Base-by-base conservation (phyloP, 495 filamentous ascomycete genomes). In the Xylaria intraflava region DNA sequence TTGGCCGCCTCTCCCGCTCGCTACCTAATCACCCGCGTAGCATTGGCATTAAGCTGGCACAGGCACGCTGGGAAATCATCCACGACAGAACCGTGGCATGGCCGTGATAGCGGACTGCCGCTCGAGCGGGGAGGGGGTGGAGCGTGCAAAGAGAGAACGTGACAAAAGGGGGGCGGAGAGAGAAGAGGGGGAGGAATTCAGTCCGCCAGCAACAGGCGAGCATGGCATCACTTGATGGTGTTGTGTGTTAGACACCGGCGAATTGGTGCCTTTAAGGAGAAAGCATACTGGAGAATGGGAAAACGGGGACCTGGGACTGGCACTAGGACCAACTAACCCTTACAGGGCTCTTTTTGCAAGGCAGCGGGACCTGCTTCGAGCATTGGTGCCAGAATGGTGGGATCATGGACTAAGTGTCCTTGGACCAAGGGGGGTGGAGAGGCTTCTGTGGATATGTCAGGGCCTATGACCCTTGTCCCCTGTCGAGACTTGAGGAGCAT, bases 1-100 rank as follows among this genome's bases (percentile, higher is more conserved):
- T 63, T 63, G 65, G 62, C 61, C 35, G 58, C 54, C 56, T 63
- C 56, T 59, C 56, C 64, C 58, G 55, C 60, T 55, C 2, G n/a
- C n/a, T n/a, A 55, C 45, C 42, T 41, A 35, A 43, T 55, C 14
- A 49, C 38, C 45, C 42, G 29, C 44, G 52, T 42, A 56, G 57
- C 56, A 66, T 57, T 59, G 59, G 61, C 54, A 62, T 60, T 60
- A 55, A 50, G 61, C 59, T 66, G 64, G 64, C 64, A 62, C 56
- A 49, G 44, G 57, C 56, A 31, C 55, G 47, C 31, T 29, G 46
- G 47, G 41, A 44, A 38, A 46, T 53, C 51, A 47, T 54, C 51
- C 36, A 46, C 39, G 30, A 30, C 43, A 42, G 51, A 40, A 40
- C 43, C 44, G 26, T 54, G 51, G 35, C 31, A 16, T 24, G 31